Percentiles rank a stretch among this genome's conserved stretches.
These are phyloP conservation scores for Echites panduratus DNA, from an alignment of 257 asterid genomes.

Conservation along the genomic window DNA sequence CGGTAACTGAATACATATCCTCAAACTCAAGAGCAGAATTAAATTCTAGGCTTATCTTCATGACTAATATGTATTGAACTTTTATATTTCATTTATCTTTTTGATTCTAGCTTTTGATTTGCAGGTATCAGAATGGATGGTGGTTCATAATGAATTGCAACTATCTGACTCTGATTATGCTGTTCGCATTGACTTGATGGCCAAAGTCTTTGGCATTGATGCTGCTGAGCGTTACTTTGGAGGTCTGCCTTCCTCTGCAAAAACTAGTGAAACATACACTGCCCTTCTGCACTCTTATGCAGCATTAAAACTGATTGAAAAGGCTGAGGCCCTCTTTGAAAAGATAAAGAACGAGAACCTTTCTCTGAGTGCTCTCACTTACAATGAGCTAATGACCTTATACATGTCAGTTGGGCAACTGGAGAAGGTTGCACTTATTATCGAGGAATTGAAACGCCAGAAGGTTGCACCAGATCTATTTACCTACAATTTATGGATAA, in stretches of 20 bases:
- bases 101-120: constrained; percentile 6
- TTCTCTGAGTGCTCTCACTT: constrained; percentile 60
- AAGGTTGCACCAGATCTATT: constrained; percentile 60
- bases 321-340: constrained; percentile 66
- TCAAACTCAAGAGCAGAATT: neutral
- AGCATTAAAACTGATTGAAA: constrained; percentile 46
- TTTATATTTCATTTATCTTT: neutral
- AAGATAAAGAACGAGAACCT: constrained; percentile 56
- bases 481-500: constrained; percentile 77
- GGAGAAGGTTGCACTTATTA: constrained; percentile 56
- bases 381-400: constrained; percentile 87
- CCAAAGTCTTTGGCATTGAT: constrained; percentile 85
- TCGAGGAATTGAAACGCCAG: constrained; percentile 58
- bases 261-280: constrained; percentile 82
- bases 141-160: constrained; percentile 53
- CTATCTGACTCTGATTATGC: constrained; percentile 77
- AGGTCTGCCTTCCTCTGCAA: constrained; percentile 52
- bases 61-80: neutral
- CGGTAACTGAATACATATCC: neutral
- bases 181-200: constrained; percentile 70
- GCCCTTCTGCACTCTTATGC: constrained; percentile 94
- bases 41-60: neutral
- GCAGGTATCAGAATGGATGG: constrained; percentile 96
- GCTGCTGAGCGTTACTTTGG: constrained; percentile 92
- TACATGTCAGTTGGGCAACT: constrained; percentile 78